Conservation (phyloP, 2,329 filamentous ascomycete species). For the Talaromyces marneffei region DNA sequence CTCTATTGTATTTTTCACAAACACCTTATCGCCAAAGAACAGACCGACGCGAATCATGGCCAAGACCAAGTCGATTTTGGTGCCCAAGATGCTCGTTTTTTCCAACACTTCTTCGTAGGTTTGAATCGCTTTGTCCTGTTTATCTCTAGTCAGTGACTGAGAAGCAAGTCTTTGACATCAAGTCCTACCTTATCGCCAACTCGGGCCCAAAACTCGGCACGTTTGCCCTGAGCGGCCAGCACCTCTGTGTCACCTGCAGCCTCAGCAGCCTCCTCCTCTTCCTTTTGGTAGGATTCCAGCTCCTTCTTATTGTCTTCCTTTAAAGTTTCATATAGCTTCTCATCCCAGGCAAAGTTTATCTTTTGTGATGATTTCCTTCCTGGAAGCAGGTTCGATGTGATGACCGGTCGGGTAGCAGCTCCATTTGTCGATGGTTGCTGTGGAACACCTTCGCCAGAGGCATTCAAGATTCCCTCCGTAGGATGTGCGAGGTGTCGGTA, state of each 20-base stretch:
- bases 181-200: conserved; percentile 83
- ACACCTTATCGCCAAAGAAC: conserved; percentile 88
- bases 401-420: conserved; percentile 44
- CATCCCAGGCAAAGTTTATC: conserved; percentile 81
- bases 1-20: conserved; percentile 91
- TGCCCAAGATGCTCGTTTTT: conserved; percentile 93
- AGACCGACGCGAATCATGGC: conserved; percentile 93
- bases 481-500: conserved; percentile 62
- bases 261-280: conserved; percentile 90
- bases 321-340: conserved; percentile 72
- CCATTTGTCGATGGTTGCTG: conserved; percentile 36
- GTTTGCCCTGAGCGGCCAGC: conserved; percentile 83
- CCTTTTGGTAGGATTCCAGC: conserved; percentile 70
- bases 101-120: conserved; percentile 91
- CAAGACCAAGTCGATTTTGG: conserved; percentile 94
- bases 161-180: too few species aligned
- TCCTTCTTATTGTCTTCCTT: conserved; percentile 73
- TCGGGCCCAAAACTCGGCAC: conserved; percentile 91
- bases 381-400: conserved; percentile 69
- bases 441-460: conserved; percentile 58
- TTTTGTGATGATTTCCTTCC: conserved; percentile 59
- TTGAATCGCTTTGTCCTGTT: conserved; percentile 83
- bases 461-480: conserved; percentile 71
- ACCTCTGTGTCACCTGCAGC: conserved; percentile 95
- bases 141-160: too few species aligned